These are phyloP conservation scores for Pleurotus eryngii DNA, from an alignment of 768 basidiomycete genomes.

Conservation along the genomic window DNA sequence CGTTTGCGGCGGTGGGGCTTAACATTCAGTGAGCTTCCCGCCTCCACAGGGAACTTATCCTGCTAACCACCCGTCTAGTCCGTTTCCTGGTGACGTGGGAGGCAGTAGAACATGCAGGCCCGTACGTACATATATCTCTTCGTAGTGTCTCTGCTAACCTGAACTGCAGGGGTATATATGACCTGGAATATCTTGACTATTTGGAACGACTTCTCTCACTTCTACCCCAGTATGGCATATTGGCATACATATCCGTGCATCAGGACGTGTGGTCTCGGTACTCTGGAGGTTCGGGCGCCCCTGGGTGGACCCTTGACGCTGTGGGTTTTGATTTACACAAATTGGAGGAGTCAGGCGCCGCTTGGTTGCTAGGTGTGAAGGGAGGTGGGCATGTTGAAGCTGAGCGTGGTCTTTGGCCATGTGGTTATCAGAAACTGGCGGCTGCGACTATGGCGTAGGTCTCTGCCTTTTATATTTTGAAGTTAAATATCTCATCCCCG, in stretches of 20 bases:
- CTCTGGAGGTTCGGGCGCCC: slow-evolving; percentile 92
- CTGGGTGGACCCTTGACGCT: slow-evolving; percentile 89
- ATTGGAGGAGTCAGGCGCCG: slow-evolving; percentile 80
- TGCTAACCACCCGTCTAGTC: slow-evolving; percentile 40
- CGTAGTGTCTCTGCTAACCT: background rate
- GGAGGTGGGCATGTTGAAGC: slow-evolving; percentile 72
- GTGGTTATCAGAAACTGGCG: slow-evolving; percentile 91
- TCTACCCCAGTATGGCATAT: slow-evolving; percentile 69
- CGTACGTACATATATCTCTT: slow-evolving; percentile 48
- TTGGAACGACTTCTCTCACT: slow-evolving; percentile 64
- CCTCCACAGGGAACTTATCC: background rate
- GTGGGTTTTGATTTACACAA: slow-evolving; percentile 82
- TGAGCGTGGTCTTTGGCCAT: slow-evolving; percentile 88
- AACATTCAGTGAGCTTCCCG: slow-evolving; percentile 65
- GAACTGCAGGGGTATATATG: slow-evolving; percentile 74
- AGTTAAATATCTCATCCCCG: background rate
- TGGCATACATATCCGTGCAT: slow-evolving; percentile 78
- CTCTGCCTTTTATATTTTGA: background rate
- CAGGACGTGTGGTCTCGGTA: slow-evolving; percentile 98
- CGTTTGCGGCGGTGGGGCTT: slow-evolving; percentile 84
- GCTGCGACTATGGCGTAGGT: slow-evolving; percentile 89
- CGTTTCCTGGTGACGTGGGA: slow-evolving; percentile 97
- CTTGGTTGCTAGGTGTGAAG: slow-evolving; percentile 80
- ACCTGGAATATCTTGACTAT: slow-evolving; percentile 79
- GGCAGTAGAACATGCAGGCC: slow-evolving; percentile 90